phyloP scores from a whole-genome alignment of 257 asterid genomes.

The Solanum rostratum region DNA sequence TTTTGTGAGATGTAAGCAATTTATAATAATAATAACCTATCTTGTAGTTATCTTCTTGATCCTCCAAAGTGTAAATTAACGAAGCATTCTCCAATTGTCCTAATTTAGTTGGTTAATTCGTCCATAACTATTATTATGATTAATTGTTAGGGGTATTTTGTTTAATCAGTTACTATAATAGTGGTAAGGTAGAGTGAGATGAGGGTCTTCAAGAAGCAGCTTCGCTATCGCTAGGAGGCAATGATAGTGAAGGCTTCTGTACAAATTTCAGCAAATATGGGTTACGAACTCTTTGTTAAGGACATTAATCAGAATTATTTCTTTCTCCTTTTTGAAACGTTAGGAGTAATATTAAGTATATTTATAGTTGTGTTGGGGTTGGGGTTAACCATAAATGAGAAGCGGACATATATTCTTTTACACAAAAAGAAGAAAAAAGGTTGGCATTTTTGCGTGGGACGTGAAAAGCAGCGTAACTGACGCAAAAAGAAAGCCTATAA shows the following conservation, averaged over 20 bases:
- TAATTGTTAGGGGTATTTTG: background rate
- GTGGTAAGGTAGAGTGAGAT: too few species aligned
- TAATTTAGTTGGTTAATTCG: background rate
- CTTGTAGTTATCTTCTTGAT: background rate
- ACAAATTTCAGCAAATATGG: background rate
- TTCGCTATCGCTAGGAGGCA: too few species aligned
- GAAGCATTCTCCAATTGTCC: background rate
- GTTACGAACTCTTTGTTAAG: background rate
- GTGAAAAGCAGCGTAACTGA: constrained; percentile 7
- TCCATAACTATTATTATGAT: too few species aligned
- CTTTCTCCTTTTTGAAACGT: background rate
- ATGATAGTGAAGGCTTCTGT: background rate
- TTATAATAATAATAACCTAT: background rate
- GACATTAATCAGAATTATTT: background rate
- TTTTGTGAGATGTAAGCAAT: background rate
- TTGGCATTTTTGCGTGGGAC: background rate
- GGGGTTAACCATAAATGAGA: too few species aligned
- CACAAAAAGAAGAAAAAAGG: background rate
- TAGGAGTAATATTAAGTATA: background rate
- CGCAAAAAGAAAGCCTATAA: background rate
- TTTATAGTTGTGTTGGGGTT: too few species aligned
- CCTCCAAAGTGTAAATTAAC: background rate
- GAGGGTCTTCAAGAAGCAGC: too few species aligned
- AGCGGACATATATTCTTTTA: too few species aligned
- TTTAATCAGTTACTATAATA: background rate